Base-by-base conservation (phyloP, 2,329 filamentous ascomycete genomes). In the Mollisia scopiformis region DNA sequence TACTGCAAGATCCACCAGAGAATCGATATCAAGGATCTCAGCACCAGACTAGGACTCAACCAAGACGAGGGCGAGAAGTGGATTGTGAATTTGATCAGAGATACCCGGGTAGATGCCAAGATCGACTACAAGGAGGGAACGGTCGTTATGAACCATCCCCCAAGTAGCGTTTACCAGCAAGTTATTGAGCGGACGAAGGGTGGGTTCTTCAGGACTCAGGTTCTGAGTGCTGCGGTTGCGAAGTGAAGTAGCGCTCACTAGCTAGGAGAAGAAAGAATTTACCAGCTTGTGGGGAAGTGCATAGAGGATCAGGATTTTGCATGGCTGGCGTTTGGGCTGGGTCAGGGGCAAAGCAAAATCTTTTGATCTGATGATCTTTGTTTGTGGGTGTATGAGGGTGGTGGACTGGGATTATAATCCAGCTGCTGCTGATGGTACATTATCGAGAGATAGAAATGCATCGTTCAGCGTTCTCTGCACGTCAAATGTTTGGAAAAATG, bases 1-100 rank as follows among this genome's bases (percentile, higher is more conserved):
- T 99, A 99, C 85, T 99, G 95, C 91, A 98, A 98, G 87, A 99
- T 99, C 76, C 96, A 98, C 79, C 93, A 96, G 75, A 87, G 94
- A 71, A 99, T 99, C 76, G 94, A 98, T 77, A 98, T 99, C 77
- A 93, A 93, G 85, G 95, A 98, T 72, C 86, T 99, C 62, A 97
- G 93, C 67, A 90, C 88, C 66, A 91, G 95, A 76, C 88, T 99
- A 62, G 95, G 94, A 68, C 84, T 99, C 67, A 92, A 90, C 75
- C 89, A 93, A 72, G 92, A 96, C 74, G 95, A 98, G 74, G 95
- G 95, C 72, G 95, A 99, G 87, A 99, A 99, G 84, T 99, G 95
- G 95, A 99, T 99, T 74, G 95, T 99, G 72, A 99, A 99, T 83
- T 85, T 99, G 67, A 99, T 99, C 79, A 90, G 95, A 66, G 95